These are phyloP conservation scores for Apium graveolens DNA, from an alignment of 129 eudicot species.

Conservation along the genomic window DNA sequence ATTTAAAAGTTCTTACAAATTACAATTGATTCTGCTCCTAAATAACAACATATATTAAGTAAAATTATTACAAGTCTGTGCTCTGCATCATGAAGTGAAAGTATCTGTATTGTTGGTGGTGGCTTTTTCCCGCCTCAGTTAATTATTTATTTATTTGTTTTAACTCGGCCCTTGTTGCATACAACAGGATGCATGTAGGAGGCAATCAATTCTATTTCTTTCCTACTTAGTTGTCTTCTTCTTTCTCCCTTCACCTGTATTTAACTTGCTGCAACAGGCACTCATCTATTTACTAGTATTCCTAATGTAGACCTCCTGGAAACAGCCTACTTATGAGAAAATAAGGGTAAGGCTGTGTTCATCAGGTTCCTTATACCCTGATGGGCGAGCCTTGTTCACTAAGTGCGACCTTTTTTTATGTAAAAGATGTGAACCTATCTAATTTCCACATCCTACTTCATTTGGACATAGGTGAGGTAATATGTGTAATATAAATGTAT, in stretches of 20 bases:
- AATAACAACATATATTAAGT: too few species aligned
- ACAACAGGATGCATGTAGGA: not conserved
- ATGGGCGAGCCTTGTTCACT: not conserved
- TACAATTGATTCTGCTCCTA: too few species aligned
- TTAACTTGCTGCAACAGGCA: not conserved
- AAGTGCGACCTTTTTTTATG: not conserved
- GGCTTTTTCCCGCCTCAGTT: not conserved
- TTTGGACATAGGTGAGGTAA: not conserved
- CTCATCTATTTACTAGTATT: not conserved
- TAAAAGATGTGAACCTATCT: not conserved
- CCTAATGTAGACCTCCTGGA: too few species aligned
- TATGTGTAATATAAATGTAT: conserved; percentile 15
- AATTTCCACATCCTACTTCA: not conserved
- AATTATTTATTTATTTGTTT: too few species aligned
- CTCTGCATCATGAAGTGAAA: too few species aligned
- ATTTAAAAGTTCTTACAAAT: not conserved
- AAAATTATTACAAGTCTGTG: too few species aligned
- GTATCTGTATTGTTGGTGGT: not conserved
- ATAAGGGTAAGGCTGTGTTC: not conserved
- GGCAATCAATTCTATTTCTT: not conserved
- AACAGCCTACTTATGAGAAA: too few species aligned
- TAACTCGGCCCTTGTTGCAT: not conserved
- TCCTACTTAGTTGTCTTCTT: too few species aligned
- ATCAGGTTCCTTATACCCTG: too few species aligned
- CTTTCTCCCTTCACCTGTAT: not conserved